These are phyloP conservation scores for Diaporthe nobilis DNA, from an alignment of 2,329 filamentous ascomycete genomes.

Conservation along the genomic window DNA sequence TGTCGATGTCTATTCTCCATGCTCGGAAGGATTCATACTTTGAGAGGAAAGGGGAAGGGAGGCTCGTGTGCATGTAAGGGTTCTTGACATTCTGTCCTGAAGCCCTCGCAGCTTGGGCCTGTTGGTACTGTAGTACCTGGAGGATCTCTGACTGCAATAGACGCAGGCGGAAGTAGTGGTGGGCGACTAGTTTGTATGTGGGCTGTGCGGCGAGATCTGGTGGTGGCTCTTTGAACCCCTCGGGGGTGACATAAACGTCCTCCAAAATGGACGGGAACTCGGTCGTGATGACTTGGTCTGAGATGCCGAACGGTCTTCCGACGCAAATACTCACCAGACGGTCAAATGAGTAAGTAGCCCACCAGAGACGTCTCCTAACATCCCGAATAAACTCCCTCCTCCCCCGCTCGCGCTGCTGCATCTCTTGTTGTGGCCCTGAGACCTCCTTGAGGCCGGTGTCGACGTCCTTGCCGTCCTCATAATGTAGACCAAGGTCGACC, in stretches of 20 bases:
- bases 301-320: slow-evolving; percentile 92
- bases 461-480: slow-evolving; percentile 83
- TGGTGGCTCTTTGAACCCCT: slow-evolving; percentile 77
- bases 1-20: slow-evolving; percentile 91
- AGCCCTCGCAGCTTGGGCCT: slow-evolving; percentile 83
- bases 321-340: slow-evolving; percentile 96
- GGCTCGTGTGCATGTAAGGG: slow-evolving; percentile 81
- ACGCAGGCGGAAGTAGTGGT: slow-evolving; percentile 92
- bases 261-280: slow-evolving; percentile 93
- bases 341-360: slow-evolving; percentile 96
- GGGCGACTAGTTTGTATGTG: slow-evolving; percentile 90
- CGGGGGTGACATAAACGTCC: slow-evolving; percentile 87
- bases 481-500: slow-evolving; percentile 92
- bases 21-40: slow-evolving; percentile 88
- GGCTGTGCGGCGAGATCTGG: slow-evolving; percentile 69
- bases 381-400: slow-evolving; percentile 89
- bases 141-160: slow-evolving; percentile 94
- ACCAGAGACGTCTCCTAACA: slow-evolving; percentile 89
- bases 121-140: slow-evolving; percentile 92
- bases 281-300: slow-evolving; percentile 96
- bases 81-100: slow-evolving; percentile 75
- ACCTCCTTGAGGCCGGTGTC: slow-evolving; percentile 70
- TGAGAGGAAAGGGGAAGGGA: slow-evolving; percentile 88
- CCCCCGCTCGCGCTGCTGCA: slow-evolving; percentile 66
- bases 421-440: slow-evolving; percentile 54